phyloP scores from a whole-genome alignment of 805 yeast genomes.

The Lachancea nothofagi region DNA sequence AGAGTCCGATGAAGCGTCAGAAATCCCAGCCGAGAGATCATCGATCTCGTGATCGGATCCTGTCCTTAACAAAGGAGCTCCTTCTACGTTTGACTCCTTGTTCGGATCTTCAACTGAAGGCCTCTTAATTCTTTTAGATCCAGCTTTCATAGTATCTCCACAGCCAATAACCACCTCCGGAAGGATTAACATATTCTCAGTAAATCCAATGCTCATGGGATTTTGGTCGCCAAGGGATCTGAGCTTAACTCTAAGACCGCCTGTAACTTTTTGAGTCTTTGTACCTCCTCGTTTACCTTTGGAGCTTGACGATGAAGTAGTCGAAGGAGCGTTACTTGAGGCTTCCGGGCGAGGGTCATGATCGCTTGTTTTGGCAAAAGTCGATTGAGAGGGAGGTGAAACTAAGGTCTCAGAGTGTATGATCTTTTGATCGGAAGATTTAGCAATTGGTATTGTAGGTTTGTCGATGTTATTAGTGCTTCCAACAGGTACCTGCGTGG shows the following conservation, averaged over 20 bases:
- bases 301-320: too few relatives aligned
- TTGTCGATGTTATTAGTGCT: too few relatives aligned
- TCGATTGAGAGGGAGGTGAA: too few relatives aligned
- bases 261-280: not conserved
- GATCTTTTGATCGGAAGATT: too few relatives aligned
- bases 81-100: not conserved
- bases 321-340: too few relatives aligned
- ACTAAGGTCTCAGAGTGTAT: too few relatives aligned
- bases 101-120: not conserved
- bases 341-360: too few relatives aligned
- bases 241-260: not conserved
- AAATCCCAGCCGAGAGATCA: not conserved
- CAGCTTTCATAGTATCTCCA: not conserved
- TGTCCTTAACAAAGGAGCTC: not conserved
- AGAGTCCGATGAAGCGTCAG: conserved; percentile 1
- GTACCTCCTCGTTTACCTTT: not conserved
- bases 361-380: too few relatives aligned
- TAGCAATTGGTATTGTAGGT: too few relatives aligned
- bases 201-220: not conserved
- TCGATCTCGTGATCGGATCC: not conserved
- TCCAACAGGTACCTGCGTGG: too few relatives aligned
- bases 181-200: not conserved
- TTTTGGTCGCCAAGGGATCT: not conserved
- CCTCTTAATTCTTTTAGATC: not conserved
- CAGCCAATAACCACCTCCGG: conserved; percentile 1